Conservation (phyloP, 768 basidiomycete species). For the Pisolithus albus region DNA sequence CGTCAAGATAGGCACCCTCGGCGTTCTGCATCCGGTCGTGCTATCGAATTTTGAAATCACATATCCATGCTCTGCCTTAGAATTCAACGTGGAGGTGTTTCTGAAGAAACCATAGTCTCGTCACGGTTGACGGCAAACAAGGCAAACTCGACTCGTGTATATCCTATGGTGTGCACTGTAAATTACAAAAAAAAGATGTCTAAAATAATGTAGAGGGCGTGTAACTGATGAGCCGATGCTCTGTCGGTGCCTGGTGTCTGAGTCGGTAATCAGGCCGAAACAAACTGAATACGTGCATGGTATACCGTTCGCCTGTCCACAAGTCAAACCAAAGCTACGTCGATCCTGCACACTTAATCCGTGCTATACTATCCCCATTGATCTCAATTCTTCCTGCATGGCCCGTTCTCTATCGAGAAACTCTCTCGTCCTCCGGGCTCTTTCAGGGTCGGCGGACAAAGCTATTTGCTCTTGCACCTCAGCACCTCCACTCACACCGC, state of each 20-base stretch:
- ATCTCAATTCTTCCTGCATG: constrained; percentile 53
- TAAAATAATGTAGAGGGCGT: too few relatives aligned
- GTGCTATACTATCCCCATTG: constrained; percentile 55
- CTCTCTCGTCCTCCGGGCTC: not conserved
- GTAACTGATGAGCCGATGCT: too few relatives aligned
- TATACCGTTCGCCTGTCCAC: too few relatives aligned
- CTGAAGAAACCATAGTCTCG: constrained; percentile 44
- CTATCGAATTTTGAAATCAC: constrained; percentile 89
- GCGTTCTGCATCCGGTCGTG: constrained; percentile 89
- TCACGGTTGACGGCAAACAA: not conserved
- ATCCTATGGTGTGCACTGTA: not conserved
- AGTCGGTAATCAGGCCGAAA: too few relatives aligned
- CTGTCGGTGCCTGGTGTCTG: too few relatives aligned
- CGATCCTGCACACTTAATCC: not conserved
- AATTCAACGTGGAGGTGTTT: constrained; percentile 95
- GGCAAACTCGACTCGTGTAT: not conserved
- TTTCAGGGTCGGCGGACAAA: constrained; percentile 17
- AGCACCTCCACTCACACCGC: constrained; percentile 25
- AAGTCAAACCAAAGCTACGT: too few relatives aligned
- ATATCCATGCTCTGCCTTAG: constrained; percentile 91
- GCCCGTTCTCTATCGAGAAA: constrained; percentile 42
- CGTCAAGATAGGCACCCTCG: constrained; percentile 77
- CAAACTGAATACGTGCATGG: too few relatives aligned
- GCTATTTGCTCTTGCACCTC: constrained; percentile 17
- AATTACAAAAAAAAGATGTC: not conserved